Conservation (phyloP, 116 monocot species). For the Cymodocea nodosa region DNA sequence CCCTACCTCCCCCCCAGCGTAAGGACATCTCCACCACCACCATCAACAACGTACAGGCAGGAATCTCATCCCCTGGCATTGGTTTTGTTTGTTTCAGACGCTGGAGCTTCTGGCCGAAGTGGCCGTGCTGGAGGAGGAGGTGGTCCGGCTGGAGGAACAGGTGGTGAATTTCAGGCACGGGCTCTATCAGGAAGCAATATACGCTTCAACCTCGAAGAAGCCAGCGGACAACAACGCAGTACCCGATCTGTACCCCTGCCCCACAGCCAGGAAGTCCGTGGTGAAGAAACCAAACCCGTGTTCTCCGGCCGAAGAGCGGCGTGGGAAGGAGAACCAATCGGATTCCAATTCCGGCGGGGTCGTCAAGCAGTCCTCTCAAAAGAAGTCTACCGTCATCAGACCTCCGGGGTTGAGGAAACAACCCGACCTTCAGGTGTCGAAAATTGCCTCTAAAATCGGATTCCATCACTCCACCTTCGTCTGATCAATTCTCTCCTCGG, state of each 20-base stretch:
- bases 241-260: conserved; percentile 14
- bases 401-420: conserved; percentile 1
- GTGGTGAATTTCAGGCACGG: conserved; percentile 78
- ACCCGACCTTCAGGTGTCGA: conserved; percentile 4
- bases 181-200: conserved; percentile 71
- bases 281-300: conserved; percentile 20
- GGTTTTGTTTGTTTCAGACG: conserved; percentile 5
- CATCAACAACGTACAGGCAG: background rate
- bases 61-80: background rate
- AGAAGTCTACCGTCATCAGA: conserved; percentile 18
- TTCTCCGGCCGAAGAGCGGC: conserved; percentile 11
- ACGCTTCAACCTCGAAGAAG: conserved; percentile 48
- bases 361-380: conserved; percentile 30
- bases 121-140: conserved; percentile 93
- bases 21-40: conserved; percentile 3
- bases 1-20: conserved; percentile 87
- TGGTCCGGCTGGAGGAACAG: conserved; percentile 74
- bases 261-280: background rate
- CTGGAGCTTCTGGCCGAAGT: conserved; percentile 94
- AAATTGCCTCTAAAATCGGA: background rate
- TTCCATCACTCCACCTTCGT: background rate
- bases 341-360: conserved; percentile 27
- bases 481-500: background rate
- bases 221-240: conserved; percentile 7
- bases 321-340: conserved; percentile 60